These are phyloP conservation scores for Amanita jacksonii DNA, from an alignment of 768 basidiomycete genomes.

Conservation along the genomic window DNA sequence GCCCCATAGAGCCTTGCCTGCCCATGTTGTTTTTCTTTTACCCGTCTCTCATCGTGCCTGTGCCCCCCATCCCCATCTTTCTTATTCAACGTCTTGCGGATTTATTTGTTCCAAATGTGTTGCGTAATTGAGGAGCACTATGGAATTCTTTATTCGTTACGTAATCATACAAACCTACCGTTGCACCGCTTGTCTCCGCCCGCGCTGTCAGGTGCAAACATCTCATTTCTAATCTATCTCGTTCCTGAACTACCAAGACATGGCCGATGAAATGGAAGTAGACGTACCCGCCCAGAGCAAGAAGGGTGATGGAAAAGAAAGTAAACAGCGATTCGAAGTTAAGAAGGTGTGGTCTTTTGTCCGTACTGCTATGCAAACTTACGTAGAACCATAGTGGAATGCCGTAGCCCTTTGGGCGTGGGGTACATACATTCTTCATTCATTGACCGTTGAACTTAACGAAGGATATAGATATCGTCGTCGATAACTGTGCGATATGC, in stretches of 20 bases:
- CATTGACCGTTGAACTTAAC: slow-evolving; percentile 3
- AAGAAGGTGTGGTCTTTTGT: slow-evolving; percentile 72
- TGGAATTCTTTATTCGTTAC: too few relatives aligned
- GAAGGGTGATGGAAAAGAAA: slow-evolving; percentile 38
- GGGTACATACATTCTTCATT: slow-evolving; percentile 45
- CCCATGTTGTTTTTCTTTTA: too few relatives aligned
- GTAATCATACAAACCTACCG: too few relatives aligned
- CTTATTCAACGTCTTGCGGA: too few relatives aligned
- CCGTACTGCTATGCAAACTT: slow-evolving; percentile 1
- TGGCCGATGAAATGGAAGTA: slow-evolving; percentile 59
- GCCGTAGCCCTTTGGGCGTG: slow-evolving; percentile 98
- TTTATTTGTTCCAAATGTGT: too few relatives aligned
- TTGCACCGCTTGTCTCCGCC: too few relatives aligned
- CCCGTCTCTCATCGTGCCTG: too few relatives aligned
- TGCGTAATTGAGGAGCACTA: too few relatives aligned
- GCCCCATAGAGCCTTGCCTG: too few relatives aligned
- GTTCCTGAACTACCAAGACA: slow-evolving; percentile 11
- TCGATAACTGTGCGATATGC: slow-evolving; percentile 99
- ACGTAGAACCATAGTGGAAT: slow-evolving; percentile 73
- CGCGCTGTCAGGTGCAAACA: neutral
- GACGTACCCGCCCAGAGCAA: slow-evolving; percentile 40
- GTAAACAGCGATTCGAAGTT: slow-evolving; percentile 90
- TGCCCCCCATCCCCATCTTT: too few relatives aligned
- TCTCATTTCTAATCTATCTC: neutral
- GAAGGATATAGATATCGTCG: slow-evolving; percentile 72